Conservation (phyloP, 164 flowering plant species). For the Umbilicus rupestris region DNA sequence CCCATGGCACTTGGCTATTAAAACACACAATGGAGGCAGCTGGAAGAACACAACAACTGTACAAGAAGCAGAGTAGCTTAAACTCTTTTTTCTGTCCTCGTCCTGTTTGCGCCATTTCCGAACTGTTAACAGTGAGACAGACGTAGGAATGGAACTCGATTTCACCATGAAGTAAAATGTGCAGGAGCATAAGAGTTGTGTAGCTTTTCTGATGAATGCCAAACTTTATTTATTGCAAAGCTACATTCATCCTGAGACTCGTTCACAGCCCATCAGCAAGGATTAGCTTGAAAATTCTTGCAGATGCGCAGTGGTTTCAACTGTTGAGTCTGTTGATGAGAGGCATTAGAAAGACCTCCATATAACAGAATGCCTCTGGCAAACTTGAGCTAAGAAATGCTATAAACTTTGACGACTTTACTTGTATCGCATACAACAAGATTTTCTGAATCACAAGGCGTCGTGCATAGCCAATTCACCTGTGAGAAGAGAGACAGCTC, state of each 20-base stretch:
- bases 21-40: not conserved
- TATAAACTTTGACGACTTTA: constrained; percentile 72
- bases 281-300: no score
- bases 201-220: no score
- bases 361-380: not conserved
- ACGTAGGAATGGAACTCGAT: not conserved
- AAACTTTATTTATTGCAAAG: no score
- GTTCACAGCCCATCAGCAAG: no score
- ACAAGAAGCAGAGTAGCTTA: not conserved
- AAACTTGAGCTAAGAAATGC: constrained; percentile 28
- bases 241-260: no score
- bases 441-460: constrained; percentile 71
- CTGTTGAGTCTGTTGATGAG: no score
- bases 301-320: no score
- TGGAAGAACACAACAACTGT: not conserved
- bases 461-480: constrained; percentile 96
- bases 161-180: not conserved
- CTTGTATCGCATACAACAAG: constrained; percentile 89
- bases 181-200: no score
- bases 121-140: not conserved
- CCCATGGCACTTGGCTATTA: not conserved
- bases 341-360: no score
- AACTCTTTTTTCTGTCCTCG: not conserved
- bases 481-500: constrained; percentile 14
- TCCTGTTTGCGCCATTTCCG: not conserved